Evolutionary conservation across 73 alveolate genomes (phyloP), one percentile per base, ranked within the genome.

Genomic region (Paramecium primaurelia): DNA sequence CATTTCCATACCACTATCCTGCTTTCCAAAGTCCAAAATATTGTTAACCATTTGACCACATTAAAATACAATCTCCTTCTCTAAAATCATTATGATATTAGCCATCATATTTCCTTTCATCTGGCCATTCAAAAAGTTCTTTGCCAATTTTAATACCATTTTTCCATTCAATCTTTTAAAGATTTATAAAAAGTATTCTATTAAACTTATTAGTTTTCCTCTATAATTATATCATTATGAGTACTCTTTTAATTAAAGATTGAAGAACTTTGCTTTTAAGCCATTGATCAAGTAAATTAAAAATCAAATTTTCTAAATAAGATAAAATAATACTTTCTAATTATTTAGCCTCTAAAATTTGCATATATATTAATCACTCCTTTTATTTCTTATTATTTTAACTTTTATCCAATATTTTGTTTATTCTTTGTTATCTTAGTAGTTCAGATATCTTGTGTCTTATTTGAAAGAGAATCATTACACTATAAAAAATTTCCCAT

Each of bases 111-210:
- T 58, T 59, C 36, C 93, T 86, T 14, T 86, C 93, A 59, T 86
- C 93, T 28, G 93, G 93, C 93, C 93, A 60, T 37, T 60, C 73
- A 14, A 87, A 87, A 42, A 87, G 59, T 8, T 89, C 93, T 47
- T 87, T 60, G 26, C 93, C 93, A 60, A 68, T 37, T 51, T 77
- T 60, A 6, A 34, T 30, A 92, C 80, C 90, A 71, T 92, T 71
- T n/a, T 26, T 58, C 94, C 94, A 90, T 58, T 90, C 94, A 54
- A 54, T 54, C 69, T 54, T 54, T 54, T 54, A 2, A n/a, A 20
- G 6, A 16, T 18, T 25, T 54, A 54, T 54, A 54, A 7, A 54
- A 10, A 54, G 69, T 54, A 54, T 54, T 54, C 69, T 54, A 18
- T 54, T 54, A 18, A 20, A 54, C 9, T 54, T 54, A 54, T 54